phyloP scores from a whole-genome alignment of 192 early-diverging fungal species.

The Allomyces macrogynus region DNA sequence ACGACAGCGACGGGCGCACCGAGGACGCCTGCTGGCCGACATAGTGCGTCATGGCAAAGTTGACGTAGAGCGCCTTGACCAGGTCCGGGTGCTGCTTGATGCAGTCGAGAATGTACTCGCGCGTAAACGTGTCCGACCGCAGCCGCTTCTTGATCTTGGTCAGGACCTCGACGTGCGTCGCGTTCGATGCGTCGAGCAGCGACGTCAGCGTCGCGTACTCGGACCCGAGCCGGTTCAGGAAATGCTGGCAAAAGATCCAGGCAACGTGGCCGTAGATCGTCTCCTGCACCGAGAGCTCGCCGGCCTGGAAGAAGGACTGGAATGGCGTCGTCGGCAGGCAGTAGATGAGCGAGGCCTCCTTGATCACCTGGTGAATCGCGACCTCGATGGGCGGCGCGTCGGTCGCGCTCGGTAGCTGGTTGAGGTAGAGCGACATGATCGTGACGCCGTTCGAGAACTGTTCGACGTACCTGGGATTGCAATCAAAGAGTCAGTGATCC shows the following conservation, averaged over 20 bases:
- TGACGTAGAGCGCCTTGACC: conserved; percentile 74
- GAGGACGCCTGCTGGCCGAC: conserved; percentile 39
- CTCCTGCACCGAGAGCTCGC: conserved; percentile 84
- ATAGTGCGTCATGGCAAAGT: conserved; percentile 91
- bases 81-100: conserved; percentile 84
- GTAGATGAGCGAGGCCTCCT: conserved; percentile 91
- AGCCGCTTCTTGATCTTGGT: conserved; percentile 95
- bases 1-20: conserved; percentile 59
- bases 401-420: conserved; percentile 48
- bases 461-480: conserved; percentile 23
- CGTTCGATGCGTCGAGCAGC: conserved; percentile 61
- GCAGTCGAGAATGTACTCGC: conserved; percentile 93
- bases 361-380: conserved; percentile 80
- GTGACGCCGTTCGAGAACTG: conserved; percentile 98
- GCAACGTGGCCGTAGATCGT: conserved; percentile 84
- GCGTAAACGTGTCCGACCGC: conserved; percentile 90
- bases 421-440: conserved; percentile 78
- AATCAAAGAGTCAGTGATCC: no score
- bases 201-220: conserved; percentile 73
- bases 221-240: conserved; percentile 88
- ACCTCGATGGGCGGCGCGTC: conserved; percentile 66
- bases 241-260: conserved; percentile 98
- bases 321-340: conserved; percentile 87
- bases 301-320: conserved; percentile 81
- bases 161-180: conserved; percentile 78